Percentiles rank a stretch among this genome's conserved stretches.
Conservation (phyloP, 2,329 filamentous ascomycete genomes). For the Fusarium chaquense region DNA sequence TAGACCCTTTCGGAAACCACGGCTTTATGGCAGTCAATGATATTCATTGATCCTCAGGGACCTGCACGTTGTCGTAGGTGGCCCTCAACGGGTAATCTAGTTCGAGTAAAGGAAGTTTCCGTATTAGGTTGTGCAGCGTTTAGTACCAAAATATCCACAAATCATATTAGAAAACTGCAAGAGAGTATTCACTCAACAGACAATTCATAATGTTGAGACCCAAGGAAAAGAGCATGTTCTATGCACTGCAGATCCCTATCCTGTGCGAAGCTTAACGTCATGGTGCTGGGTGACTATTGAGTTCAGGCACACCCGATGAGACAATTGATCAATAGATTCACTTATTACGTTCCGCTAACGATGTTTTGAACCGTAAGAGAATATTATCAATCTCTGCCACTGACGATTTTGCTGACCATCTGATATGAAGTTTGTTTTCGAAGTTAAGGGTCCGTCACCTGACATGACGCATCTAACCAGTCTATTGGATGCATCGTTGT, state of each 20-base stretch:
- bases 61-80: slow-evolving; percentile 5
- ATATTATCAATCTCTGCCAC: neutral
- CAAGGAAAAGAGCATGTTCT: neutral
- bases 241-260: too few relatives aligned
- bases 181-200: neutral
- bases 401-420: neutral
- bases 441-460: too few relatives aligned
- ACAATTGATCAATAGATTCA: neutral
- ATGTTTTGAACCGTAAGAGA: too few relatives aligned
- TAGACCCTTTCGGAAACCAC: slow-evolving; percentile 10
- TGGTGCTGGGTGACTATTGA: neutral
- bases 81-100: neutral
- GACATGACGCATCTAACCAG: neutral
- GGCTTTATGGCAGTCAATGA: neutral
- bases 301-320: neutral
- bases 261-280: neutral
- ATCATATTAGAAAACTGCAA: neutral
- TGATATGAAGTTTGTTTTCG: neutral
- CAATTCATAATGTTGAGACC: too few relatives aligned
- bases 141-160: neutral
- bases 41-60: neutral
- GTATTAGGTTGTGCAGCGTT: neutral
- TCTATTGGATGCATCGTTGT: neutral
- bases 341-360: neutral
- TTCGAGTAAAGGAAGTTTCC: neutral